Percentiles rank a stretch among this genome's conserved stretches.
Evolutionary conservation across 2,329 filamentous ascomycete species (phyloP).

Genomic region (Ophiostoma australiae): DNA sequence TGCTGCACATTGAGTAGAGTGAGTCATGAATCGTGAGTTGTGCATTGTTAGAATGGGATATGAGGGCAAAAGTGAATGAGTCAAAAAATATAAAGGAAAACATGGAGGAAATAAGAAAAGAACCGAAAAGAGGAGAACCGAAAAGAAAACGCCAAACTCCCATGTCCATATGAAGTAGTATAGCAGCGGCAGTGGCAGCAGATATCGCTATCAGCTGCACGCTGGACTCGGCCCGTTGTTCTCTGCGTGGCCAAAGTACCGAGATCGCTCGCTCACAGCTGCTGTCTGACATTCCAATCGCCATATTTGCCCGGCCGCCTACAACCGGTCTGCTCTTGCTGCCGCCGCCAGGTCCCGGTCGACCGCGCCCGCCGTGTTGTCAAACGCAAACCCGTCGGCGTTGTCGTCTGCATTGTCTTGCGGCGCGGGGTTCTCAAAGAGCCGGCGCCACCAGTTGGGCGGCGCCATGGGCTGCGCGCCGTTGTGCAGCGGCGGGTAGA

Average conservation of each 20-base stretch:
- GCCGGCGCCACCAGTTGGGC: constrained; percentile 78
- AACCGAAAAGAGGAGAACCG: background rate
- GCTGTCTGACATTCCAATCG: background rate
- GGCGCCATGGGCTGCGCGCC: constrained; percentile 83
- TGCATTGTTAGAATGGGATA: background rate
- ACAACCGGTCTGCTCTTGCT: constrained; percentile 36
- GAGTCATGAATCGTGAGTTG: background rate
- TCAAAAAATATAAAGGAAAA: background rate
- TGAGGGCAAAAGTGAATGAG: background rate
- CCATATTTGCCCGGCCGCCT: background rate
- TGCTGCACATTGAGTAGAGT: background rate
- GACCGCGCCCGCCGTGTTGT: constrained; percentile 49
- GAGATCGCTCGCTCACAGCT: no score
- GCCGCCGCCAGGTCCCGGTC: constrained; percentile 61
- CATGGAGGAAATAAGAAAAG: background rate
- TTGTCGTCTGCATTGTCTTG: constrained; percentile 28
- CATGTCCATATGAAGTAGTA: background rate
- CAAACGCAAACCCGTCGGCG: constrained; percentile 44
- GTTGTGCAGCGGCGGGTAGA: constrained; percentile 86
- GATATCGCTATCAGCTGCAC: background rate
- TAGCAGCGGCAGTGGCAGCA: background rate
- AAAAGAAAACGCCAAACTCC: constrained; percentile 4
- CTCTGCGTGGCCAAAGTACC: no score
- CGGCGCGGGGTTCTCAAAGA: constrained; percentile 63
- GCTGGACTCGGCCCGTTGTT: background rate